A percentile compares a stretch with the other conserved stretches of the same genome.
phyloP scores from a whole-genome alignment of 1,284 basidiomycete genomes.

The Melampsora abietis-canadensis region DNA sequence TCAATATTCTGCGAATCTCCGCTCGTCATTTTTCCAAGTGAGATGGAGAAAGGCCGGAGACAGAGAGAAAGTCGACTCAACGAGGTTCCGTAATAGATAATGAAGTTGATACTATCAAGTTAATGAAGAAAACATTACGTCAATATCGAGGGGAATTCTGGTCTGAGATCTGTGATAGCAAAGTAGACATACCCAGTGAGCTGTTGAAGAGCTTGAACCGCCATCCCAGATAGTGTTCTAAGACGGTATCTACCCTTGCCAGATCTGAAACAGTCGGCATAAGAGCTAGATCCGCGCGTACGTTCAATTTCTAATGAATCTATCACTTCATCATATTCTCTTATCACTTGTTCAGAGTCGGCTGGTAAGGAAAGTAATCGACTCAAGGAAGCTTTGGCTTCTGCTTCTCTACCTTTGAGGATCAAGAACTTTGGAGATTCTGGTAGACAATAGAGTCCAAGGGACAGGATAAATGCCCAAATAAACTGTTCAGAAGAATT shows the following conservation, averaged over 20 bases:
- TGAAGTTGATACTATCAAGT: conserved; percentile 33
- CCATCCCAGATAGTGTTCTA: conserved; percentile 69
- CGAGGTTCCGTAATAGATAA: conserved; percentile 28
- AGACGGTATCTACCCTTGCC: conserved; percentile 61
- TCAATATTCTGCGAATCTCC: too few species aligned
- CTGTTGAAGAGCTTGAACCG: conserved; percentile 73
- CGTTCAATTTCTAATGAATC: conserved; percentile 52
- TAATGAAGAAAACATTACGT: background rate
- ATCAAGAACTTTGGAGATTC: conserved; percentile 41
- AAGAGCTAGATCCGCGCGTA: conserved; percentile 50
- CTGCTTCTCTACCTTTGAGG: conserved; percentile 27
- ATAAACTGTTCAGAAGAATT: conserved; percentile 7
- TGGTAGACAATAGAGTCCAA: conserved; percentile 31
- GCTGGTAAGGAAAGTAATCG: conserved; percentile 25
- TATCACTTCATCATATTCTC: conserved; percentile 47
- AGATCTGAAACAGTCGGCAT: conserved; percentile 53
- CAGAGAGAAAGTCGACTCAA: too few species aligned
- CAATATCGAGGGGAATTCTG: background rate
- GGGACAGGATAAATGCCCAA: conserved; percentile 32
- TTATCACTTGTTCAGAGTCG: conserved; percentile 49
- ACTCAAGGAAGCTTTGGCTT: conserved; percentile 29
- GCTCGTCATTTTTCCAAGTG: too few species aligned
- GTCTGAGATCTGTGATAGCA: background rate
- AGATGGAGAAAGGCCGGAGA: too few species aligned
- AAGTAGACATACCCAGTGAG: conserved; percentile 61